Percentiles rank a stretch among this genome's conserved stretches.
phyloP scores from a whole-genome alignment of 352 stramenopile species.

The Proteromonas lacertae region DNA sequence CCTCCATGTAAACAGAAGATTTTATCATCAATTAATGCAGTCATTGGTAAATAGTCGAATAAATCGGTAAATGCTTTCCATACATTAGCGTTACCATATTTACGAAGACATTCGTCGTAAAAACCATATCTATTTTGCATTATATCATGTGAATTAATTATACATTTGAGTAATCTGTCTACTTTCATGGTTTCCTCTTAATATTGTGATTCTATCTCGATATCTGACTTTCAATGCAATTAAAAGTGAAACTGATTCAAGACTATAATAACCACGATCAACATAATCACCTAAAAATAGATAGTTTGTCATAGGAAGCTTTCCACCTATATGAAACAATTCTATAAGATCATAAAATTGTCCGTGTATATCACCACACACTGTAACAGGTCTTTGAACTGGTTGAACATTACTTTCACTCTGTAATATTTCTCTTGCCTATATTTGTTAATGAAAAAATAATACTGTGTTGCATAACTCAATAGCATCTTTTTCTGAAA shows the following conservation, averaged over 20 bases:
- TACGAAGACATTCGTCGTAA: conserved; percentile 88
- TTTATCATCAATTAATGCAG: conserved; percentile 65
- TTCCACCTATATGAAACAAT: conserved; percentile 56
- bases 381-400: conserved; percentile 74
- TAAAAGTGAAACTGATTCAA: too few species aligned
- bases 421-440: conserved; percentile 74
- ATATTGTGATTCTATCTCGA: conserved; percentile 45
- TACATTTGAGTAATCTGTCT: conserved; percentile 62
- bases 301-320: conserved; percentile 42
- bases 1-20: conserved; percentile 32
- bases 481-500: too few species aligned
- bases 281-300: too few species aligned
- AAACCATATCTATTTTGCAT: conserved; percentile 41
- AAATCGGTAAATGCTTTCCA: conserved; percentile 79
- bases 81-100: conserved; percentile 93
- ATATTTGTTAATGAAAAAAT: background rate
- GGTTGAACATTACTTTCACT: conserved; percentile 85
- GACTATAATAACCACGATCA: too few species aligned
- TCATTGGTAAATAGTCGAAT: conserved; percentile 58
- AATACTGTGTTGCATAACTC: too few species aligned
- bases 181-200: conserved; percentile 70
- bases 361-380: conserved; percentile 82
- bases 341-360: conserved; percentile 92
- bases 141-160: conserved; percentile 1
- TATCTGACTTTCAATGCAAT: conserved; percentile 67